Evolutionary conservation across 2,329 filamentous ascomycete genomes (phyloP), one percentile per base, ranked within the genome.

Genomic region (Arthrobotrys megalospora): DNA sequence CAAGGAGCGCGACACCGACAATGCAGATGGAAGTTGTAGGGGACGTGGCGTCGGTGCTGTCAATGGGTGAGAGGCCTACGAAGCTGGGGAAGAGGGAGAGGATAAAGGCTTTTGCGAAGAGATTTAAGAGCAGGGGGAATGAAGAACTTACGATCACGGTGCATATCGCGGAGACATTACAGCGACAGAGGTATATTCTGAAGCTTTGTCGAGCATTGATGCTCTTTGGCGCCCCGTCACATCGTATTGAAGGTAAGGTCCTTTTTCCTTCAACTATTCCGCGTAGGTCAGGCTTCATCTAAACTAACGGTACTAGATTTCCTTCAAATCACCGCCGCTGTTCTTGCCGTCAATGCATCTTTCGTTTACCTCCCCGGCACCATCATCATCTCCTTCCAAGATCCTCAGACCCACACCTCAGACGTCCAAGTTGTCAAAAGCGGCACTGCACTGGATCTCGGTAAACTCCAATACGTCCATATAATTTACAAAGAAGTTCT

Each of bases 331-430:
- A 94, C 92, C 7, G 91, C 94, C 0, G 89, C 92, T 19, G 92
- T 96, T 1, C 88, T 97, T 41, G 92, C 94, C 84, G 94, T 97
- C n/a, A 92, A 97, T 80, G 91, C 91, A 4, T 93, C 97, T 81
- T 97, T 96, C 81, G 86, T 97, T 21, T 97, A 97, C 83, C 89
- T 97, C 36, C 94, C 94, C 0, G 93, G 93, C 0, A 96, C 93
- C 82, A 97, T 97, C 94, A 92, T 97, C 69, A 92, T 97, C 82
- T 95, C 93, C 6, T 97, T 97, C 82, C 94, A 93, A 82, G 92
- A 95, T 83, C 84, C 85, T 2, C 85, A 87, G 0, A 93, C 91
- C 0, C 91, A 94, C 82, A 94, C 92, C 0, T 91, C 91, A n/a
- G 91, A 93, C 82, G 91, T 94, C 78, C 92, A 93, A 85, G 87